phyloP scores from a whole-genome alignment of 345 rosid genomes.

The Garcia nutans region DNA sequence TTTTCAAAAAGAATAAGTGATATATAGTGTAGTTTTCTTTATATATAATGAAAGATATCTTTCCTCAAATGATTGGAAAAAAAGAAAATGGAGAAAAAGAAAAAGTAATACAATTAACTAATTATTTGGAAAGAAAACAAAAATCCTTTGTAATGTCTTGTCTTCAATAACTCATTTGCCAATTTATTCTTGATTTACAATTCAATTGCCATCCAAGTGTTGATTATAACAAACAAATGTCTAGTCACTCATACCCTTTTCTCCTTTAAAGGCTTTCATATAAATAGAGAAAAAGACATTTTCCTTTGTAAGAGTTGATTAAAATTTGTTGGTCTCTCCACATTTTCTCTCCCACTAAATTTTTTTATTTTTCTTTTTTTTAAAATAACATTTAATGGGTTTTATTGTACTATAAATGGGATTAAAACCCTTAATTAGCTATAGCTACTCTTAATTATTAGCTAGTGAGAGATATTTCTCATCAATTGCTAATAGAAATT shows the following conservation, averaged over 20 bases:
- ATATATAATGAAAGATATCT: background rate
- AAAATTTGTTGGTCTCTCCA: background rate
- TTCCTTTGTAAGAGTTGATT: background rate
- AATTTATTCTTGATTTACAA: background rate
- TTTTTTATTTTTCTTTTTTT: no score
- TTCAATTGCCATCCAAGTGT: background rate
- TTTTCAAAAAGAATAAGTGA: no score
- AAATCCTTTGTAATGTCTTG: background rate
- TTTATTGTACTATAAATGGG: background rate
- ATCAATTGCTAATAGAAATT: background rate
- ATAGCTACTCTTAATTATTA: background rate
- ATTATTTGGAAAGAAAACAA: background rate
- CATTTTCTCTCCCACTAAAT: conserved; percentile 2
- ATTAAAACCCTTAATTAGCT: background rate
- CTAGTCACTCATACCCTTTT: no score
- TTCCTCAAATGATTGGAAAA: background rate
- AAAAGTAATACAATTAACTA: background rate
- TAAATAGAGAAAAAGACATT: background rate
- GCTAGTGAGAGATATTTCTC: background rate
- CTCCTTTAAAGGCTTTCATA: no score
- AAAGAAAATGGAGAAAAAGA: no score
- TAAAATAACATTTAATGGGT: background rate
- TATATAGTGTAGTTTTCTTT: no score
- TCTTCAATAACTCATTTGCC: no score
- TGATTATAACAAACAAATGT: background rate